phyloP scores from a whole-genome alignment of 1,139 yeast genomes.

The Candida frijolesensis region DNA sequence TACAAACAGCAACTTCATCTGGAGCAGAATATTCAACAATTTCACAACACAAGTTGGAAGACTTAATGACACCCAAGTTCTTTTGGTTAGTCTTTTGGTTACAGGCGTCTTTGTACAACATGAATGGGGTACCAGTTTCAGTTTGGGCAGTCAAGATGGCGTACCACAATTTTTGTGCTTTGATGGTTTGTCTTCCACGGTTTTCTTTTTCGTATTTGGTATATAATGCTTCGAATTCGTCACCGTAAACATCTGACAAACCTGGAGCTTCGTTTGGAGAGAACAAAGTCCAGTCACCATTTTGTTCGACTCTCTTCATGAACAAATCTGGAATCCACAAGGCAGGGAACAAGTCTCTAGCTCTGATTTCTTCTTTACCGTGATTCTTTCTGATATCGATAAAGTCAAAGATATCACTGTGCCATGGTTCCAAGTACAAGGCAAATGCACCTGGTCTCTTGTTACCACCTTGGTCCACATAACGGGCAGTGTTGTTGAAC shows the following conservation, averaged over 20 bases:
- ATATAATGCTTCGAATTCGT: slow-evolving; percentile 72
- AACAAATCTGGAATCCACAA: slow-evolving; percentile 89
- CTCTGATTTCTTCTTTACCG: slow-evolving; percentile 89
- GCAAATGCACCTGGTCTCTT: slow-evolving; percentile 95
- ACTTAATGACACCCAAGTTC: slow-evolving; percentile 84
- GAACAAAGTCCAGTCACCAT: slow-evolving; percentile 82
- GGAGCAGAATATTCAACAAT: slow-evolving; percentile 87
- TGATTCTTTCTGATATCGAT: slow-evolving; percentile 85
- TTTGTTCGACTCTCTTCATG: slow-evolving; percentile 82
- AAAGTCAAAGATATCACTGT: slow-evolving; percentile 81
- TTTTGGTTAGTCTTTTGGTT: slow-evolving; percentile 82
- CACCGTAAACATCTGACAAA: slow-evolving; percentile 76
- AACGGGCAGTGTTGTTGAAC: slow-evolving; percentile 87
- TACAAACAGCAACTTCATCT: slow-evolving; percentile 90
- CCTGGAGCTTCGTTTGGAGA: slow-evolving; percentile 92
- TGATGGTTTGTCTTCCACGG: slow-evolving; percentile 68
- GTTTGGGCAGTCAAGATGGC: slow-evolving; percentile 87
- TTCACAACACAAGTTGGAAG: slow-evolving; percentile 89
- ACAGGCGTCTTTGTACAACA: slow-evolving; percentile 89
- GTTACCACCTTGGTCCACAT: slow-evolving; percentile 94
- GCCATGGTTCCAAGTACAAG: slow-evolving; percentile 90
- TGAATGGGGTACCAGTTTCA: slow-evolving; percentile 91
- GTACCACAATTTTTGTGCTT: slow-evolving; percentile 89
- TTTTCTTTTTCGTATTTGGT: slow-evolving; percentile 72
- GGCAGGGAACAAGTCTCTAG: slow-evolving; percentile 89